Evolutionary conservation across 768 basidiomycete genomes (phyloP).

Genomic region (Sutorius australiensis): DNA sequence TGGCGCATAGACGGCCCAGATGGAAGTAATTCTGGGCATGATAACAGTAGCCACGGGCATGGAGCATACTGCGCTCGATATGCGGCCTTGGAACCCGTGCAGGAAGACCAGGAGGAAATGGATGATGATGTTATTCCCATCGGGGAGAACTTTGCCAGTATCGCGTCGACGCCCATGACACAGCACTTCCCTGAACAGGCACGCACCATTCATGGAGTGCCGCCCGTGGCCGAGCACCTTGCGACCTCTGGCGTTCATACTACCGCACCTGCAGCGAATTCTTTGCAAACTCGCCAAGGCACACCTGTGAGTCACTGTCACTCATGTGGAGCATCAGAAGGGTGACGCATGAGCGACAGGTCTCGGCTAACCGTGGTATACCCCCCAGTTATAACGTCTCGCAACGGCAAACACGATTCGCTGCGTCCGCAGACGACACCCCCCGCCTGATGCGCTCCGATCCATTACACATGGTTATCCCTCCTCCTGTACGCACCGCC

Average conservation of each 20-base stretch:
- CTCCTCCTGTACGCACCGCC: slow-evolving; percentile 35
- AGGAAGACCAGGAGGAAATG: slow-evolving; percentile 10
- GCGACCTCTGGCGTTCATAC: background rate
- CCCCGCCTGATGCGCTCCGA: slow-evolving; percentile 19
- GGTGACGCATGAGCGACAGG: slow-evolving; percentile 3
- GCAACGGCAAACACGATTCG: slow-evolving; percentile 4
- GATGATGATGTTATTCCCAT: slow-evolving; percentile 19
- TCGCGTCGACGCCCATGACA: slow-evolving; percentile 13
- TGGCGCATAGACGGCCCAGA: slow-evolving; percentile 30
- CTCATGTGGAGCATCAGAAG: background rate
- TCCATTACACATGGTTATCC: slow-evolving; percentile 34
- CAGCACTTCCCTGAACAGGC: slow-evolving; percentile 9
- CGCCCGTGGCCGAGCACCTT: slow-evolving; percentile 3
- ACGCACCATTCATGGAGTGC: slow-evolving; percentile 1
- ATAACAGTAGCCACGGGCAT: slow-evolving; percentile 9
- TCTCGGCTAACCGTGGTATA: slow-evolving; percentile 2
- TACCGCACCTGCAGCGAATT: background rate
- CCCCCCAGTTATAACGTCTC: slow-evolving; percentile 19
- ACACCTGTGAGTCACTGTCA: slow-evolving; percentile 13
- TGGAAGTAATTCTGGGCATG: slow-evolving; percentile 20
- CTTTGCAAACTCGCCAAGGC: slow-evolving; percentile 1
- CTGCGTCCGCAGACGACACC: slow-evolving; percentile 25
- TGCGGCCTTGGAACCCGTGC: slow-evolving; percentile 4
- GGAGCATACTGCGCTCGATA: slow-evolving; percentile 1
- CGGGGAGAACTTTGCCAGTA: slow-evolving; percentile 14